Conservation (phyloP, 2,329 filamentous ascomycete species). For the Alternaria sp. region DNA sequence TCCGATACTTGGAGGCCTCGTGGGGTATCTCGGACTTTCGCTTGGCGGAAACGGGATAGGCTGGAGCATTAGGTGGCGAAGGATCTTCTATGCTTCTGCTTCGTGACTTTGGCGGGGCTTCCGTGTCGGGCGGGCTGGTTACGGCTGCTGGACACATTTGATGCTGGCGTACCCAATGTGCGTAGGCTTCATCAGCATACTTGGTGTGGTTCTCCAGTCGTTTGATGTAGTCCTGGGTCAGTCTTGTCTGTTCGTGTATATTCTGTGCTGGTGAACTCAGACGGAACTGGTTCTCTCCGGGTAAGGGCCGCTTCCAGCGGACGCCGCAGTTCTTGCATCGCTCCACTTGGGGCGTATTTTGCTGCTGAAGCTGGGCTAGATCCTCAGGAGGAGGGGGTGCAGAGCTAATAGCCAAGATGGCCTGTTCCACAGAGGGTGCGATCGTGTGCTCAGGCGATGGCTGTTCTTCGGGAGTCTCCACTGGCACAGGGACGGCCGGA, state of each 20-base stretch:
- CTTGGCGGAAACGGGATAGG: constrained; percentile 15
- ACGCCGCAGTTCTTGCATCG: constrained; percentile 29
- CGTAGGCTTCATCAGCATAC: constrained; percentile 26
- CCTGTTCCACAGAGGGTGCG: constrained; percentile 14
- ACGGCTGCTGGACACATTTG: constrained; percentile 3
- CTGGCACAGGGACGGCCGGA: constrained; percentile 7
- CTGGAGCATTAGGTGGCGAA: neutral
- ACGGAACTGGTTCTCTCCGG: constrained; percentile 14
- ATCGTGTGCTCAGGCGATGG: constrained; percentile 8
- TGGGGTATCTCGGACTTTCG: constrained; percentile 25
- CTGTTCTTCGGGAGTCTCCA: constrained; percentile 11
- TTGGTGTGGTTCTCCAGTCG: constrained; percentile 22
- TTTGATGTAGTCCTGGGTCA: constrained; percentile 24
- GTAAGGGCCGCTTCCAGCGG: constrained; percentile 27
- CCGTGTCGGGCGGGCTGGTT: constrained; percentile 8
- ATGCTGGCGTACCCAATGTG: constrained; percentile 4
- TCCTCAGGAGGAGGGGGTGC: constrained; percentile 3
- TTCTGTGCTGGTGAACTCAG: constrained; percentile 21
- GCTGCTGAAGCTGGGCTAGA: constrained; percentile 7
- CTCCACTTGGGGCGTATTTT: constrained; percentile 25
- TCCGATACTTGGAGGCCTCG: constrained; percentile 22
- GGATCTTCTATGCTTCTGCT: constrained; percentile 4
- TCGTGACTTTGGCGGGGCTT: constrained; percentile 6
- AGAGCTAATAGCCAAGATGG: constrained; percentile 1
- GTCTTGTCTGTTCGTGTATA: constrained; percentile 18